Percentiles rank a stretch among this genome's conserved stretches.
Evolutionary conservation across 129 eudicot genomes (phyloP).

Genomic region (Lonicera japonica): DNA sequence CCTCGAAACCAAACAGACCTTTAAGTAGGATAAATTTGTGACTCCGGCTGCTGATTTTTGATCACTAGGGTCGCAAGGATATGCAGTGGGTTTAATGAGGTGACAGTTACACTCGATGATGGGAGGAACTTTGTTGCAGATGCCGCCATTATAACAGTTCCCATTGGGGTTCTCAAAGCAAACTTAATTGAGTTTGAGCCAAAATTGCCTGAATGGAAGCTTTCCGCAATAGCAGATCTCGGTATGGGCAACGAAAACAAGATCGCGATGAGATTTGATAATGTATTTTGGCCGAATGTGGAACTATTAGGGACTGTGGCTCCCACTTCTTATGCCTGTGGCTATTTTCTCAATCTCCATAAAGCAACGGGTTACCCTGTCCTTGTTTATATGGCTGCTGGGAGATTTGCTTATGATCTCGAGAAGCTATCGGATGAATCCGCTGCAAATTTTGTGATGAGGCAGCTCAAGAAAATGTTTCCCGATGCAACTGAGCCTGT

Average conservation of each 20-base stretch:
- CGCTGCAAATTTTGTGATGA: constrained; percentile 72
- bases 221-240: constrained; percentile 78
- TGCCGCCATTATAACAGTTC: constrained; percentile 79
- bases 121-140: constrained; percentile 79
- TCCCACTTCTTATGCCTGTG: constrained; percentile 83
- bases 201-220: constrained; percentile 87
- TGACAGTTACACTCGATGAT: constrained; percentile 58
- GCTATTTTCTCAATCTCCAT: constrained; percentile 87
- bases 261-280: constrained; percentile 74
- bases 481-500: constrained; percentile 83
- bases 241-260: constrained; percentile 95
- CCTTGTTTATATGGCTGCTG: constrained; percentile 97
- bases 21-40: no score
- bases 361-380: constrained; percentile 96
- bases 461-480: constrained; percentile 83
- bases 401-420: constrained; percentile 80
- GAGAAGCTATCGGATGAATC: constrained; percentile 81
- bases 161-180: constrained; percentile 81
- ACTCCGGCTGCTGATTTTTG: not conserved
- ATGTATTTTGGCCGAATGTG: constrained; percentile 89
- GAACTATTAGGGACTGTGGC: constrained; percentile 86
- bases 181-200: constrained; percentile 83
- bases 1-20: no score
- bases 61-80: constrained; percentile 69
- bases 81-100: constrained; percentile 54